Conservation (phyloP, 1,284 basidiomycete species). For the Megacollybia platyphylla region DNA sequence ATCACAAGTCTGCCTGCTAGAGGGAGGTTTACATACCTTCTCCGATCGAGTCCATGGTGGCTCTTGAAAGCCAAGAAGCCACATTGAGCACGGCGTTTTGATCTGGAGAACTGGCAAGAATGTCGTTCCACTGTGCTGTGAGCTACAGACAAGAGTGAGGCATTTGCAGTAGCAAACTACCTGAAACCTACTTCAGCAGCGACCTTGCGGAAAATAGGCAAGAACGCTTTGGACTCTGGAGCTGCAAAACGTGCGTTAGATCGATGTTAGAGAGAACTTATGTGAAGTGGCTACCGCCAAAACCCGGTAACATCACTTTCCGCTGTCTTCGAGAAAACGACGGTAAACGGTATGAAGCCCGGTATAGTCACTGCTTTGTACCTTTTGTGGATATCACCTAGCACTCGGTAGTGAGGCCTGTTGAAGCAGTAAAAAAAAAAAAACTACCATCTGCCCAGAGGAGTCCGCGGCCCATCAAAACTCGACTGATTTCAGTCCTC, state of each 20-base stretch:
- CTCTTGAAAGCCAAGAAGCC: constrained; percentile 27
- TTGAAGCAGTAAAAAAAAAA: neutral
- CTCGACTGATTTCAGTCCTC: constrained; percentile 26
- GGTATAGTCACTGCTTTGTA: constrained; percentile 32
- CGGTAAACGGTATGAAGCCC: constrained; percentile 17
- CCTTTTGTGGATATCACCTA: constrained; percentile 28
- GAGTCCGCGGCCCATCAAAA: constrained; percentile 29
- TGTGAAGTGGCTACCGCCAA: constrained; percentile 16
- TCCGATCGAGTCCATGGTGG: constrained; percentile 32
- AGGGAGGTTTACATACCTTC: constrained; percentile 18
- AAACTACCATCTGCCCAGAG: constrained; percentile 21
- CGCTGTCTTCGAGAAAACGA: constrained; percentile 8
- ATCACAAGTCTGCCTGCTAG: neutral
- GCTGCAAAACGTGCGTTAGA: constrained; percentile 11
- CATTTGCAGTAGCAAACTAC: constrained; percentile 2
- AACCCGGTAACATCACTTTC: constrained; percentile 32
- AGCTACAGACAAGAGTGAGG: constrained; percentile 15
- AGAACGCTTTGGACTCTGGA: constrained; percentile 32
- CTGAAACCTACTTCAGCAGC: constrained; percentile 23
- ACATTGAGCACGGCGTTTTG: constrained; percentile 24
- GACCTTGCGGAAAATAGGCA: constrained; percentile 34
- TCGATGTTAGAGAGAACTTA: neutral
- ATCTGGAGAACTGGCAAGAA: constrained; percentile 21
- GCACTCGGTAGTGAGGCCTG: neutral
- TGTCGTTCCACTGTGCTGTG: constrained; percentile 26